These are phyloP conservation scores for Aspergillus baeticus DNA, from an alignment of 495 filamentous ascomycete genomes.

Conservation along the genomic window DNA sequence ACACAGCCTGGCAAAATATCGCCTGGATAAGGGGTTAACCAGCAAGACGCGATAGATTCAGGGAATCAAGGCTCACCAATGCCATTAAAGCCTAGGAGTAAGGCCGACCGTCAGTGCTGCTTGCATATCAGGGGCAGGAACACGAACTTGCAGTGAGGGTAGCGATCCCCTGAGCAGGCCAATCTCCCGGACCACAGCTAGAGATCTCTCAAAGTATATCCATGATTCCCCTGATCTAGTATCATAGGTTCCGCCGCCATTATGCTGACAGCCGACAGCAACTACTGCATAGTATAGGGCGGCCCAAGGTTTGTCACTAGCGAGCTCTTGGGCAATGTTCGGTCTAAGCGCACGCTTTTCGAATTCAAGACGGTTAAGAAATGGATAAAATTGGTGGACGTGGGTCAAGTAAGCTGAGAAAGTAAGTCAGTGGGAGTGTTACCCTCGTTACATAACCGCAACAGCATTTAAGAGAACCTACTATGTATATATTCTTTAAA, in stretches of 20 bases:
- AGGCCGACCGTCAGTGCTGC: neutral
- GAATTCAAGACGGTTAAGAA: conserved; percentile 9
- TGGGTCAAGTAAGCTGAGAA: conserved; percentile 16
- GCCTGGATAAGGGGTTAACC: neutral
- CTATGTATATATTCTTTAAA: neutral
- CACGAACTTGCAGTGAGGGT: conserved; percentile 12
- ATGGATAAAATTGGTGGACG: conserved; percentile 21
- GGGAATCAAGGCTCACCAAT: neutral
- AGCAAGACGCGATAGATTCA: too few species aligned
- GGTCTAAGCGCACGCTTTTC: neutral
- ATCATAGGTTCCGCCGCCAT: conserved; percentile 21
- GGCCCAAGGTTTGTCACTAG: conserved; percentile 12
- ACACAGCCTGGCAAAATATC: conserved; percentile 18
- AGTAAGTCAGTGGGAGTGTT: too few species aligned
- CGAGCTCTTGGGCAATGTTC: conserved; percentile 1
- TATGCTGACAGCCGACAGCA: conserved; percentile 22
- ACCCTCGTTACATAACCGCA: neutral
- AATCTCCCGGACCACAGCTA: conserved; percentile 14
- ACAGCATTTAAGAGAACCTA: neutral
- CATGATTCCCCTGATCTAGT: conserved; percentile 16
- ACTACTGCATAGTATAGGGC: conserved; percentile 20
- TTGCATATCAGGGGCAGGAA: too few species aligned
- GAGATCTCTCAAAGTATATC: conserved; percentile 15
- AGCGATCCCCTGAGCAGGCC: conserved; percentile 13
- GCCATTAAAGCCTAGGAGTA: neutral